Evolutionary conservation across 2,329 filamentous ascomycete species (phyloP).

Genomic region (Xylaria sp.): DNA sequence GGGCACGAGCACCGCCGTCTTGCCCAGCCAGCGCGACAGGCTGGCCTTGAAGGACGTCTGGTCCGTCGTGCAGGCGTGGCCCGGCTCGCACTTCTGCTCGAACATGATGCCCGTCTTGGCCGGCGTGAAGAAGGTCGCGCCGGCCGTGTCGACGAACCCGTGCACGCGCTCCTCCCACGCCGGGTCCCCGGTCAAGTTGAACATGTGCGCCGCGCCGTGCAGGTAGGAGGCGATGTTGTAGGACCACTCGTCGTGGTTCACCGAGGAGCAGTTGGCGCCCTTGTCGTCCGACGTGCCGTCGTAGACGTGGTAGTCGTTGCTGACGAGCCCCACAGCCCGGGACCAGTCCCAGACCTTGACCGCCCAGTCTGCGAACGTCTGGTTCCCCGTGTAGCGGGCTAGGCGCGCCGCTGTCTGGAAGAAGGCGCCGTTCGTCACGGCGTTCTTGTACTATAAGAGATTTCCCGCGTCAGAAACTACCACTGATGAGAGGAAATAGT

Average conservation of each 20-base stretch:
- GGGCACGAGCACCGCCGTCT: constrained; percentile 49
- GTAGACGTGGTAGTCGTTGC: constrained; percentile 66
- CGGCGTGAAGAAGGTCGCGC: constrained; percentile 55
- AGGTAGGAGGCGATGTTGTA: constrained; percentile 49
- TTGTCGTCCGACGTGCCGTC: constrained; percentile 62
- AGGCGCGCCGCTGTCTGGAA: constrained; percentile 79
- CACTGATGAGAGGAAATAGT: no score
- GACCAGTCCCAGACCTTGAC: constrained; percentile 75
- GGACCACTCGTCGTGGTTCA: constrained; percentile 59
- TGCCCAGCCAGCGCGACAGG: constrained; percentile 60
- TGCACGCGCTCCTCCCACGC: constrained; percentile 58
- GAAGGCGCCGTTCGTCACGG: constrained; percentile 75
- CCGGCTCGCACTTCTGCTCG: constrained; percentile 67
- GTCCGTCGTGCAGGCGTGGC: constrained; percentile 45
- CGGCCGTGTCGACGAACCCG: constrained; percentile 56
- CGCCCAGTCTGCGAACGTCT: constrained; percentile 82
- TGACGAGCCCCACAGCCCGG: constrained; percentile 60
- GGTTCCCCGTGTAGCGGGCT: constrained; percentile 80
- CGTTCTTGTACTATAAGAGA: constrained; percentile 66
- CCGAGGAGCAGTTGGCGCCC: constrained; percentile 60
- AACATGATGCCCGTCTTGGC: constrained; percentile 58
- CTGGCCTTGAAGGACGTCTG: constrained; percentile 55
- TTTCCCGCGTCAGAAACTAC: not conserved
- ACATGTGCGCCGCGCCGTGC: constrained; percentile 53
- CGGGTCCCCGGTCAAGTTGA: constrained; percentile 52